Conservation (phyloP, 1,139 yeast species). For the Hemisphaericaspora xylofermentans region DNA sequence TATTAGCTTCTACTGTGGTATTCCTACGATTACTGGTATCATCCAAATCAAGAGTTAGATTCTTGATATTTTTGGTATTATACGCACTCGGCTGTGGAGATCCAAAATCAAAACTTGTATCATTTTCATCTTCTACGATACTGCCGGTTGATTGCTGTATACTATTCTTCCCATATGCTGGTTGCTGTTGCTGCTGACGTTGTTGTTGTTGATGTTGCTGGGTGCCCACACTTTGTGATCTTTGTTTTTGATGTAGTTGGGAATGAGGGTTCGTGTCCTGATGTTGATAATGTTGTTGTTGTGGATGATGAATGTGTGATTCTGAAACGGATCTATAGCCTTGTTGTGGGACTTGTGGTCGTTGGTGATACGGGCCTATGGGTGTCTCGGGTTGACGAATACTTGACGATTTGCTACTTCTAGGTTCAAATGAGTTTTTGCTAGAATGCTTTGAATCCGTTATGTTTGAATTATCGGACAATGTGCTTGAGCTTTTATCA, state of each 20-base stretch:
- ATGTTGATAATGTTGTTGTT: not conserved
- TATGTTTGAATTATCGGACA: not conserved
- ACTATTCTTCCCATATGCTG: not conserved
- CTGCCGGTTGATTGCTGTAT: not conserved
- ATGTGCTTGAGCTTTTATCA: slow-evolving; percentile 4
- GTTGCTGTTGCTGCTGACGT: not conserved
- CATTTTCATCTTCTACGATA: slow-evolving; percentile 1
- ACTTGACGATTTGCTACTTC: not conserved
- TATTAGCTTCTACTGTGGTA: slow-evolving; percentile 3
- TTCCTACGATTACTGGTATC: slow-evolving; percentile 11
- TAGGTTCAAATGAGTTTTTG: not conserved
- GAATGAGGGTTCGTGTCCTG: not conserved
- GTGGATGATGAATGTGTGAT: not conserved
- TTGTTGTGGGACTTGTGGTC: not conserved
- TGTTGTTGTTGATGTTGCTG: slow-evolving; percentile 3
- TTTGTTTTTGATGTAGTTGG: slow-evolving; percentile 1
- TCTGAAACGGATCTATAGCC: slow-evolving; percentile 2
- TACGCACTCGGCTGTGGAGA: slow-evolving; percentile 2
- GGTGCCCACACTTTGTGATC: not conserved
- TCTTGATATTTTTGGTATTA: slow-evolving; percentile 29
- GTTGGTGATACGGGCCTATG: not conserved
- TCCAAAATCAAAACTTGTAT: slow-evolving; percentile 6
- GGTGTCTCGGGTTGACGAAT: not conserved
- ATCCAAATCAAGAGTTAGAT: slow-evolving; percentile 28
- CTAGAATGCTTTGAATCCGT: not conserved